These are phyloP conservation scores for Penicillium sp. DNA, from an alignment of 2,329 filamentous ascomycete species.

Conservation along the genomic window DNA sequence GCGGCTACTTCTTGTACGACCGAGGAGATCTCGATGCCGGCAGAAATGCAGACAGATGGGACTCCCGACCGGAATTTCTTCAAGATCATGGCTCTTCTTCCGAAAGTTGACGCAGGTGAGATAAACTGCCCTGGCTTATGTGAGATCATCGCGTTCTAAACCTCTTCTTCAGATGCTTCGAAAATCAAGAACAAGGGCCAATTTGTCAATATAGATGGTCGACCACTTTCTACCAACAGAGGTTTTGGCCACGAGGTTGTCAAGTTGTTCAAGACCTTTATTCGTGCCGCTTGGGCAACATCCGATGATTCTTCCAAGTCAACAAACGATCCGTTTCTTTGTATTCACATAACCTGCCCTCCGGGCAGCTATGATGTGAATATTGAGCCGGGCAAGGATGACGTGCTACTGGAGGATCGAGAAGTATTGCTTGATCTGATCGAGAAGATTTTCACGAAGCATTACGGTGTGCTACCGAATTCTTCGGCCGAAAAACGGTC, in stretches of 20 bases:
- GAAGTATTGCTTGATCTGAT: constrained; percentile 36
- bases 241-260: constrained; percentile 51
- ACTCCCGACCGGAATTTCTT: constrained; percentile 26
- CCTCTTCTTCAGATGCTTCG: constrained; percentile 26
- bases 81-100: constrained; percentile 46
- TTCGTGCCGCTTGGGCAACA: constrained; percentile 34
- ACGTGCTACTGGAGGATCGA: constrained; percentile 52
- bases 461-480: constrained; percentile 29
- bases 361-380: constrained; percentile 55
- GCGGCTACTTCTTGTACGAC: constrained; percentile 46
- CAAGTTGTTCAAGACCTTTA: constrained; percentile 45
- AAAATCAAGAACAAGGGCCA: constrained; percentile 36
- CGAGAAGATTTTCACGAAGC: constrained; percentile 40
- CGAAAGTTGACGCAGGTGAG: constrained; percentile 32
- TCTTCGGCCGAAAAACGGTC: neutral
- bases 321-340: constrained; percentile 51
- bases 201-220: constrained; percentile 53
- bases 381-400: constrained; percentile 58
- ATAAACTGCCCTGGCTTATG: constrained; percentile 12
- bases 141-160: constrained; percentile 22
- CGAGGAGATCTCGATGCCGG: constrained; percentile 24
- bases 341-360: constrained; percentile 50
- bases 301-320: constrained; percentile 12
- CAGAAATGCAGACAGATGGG: constrained; percentile 5
- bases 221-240: constrained; percentile 48